Base-by-base conservation (phyloP, 2,329 filamentous ascomycete genomes). In the Ophiostoma triangulosporum region DNA sequence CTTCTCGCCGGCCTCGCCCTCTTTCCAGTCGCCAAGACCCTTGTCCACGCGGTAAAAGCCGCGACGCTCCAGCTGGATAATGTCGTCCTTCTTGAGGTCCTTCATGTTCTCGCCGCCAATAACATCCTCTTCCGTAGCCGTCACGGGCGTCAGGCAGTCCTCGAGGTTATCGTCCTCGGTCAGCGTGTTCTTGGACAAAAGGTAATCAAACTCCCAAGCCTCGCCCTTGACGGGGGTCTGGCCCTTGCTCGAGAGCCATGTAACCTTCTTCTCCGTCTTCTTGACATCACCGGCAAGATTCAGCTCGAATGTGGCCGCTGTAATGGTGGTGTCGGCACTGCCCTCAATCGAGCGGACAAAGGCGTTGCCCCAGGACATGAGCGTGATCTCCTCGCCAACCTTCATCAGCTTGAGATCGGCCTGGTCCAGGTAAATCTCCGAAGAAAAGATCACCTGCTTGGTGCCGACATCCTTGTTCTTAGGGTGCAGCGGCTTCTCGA, bases 311-410 rank as follows among this genome's bases (percentile, higher is more conserved):
- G 86, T 84, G 36, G 95, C 75, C 33, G 71, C 73, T 12, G 81
- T 84, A 62, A 95, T 81, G 48, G 73, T 68, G 29, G 71, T 68
- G 22, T 68, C 66, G 26, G 70, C 67, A 26, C 68, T 66, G 17
- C 70, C 67, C 48, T 78, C 73, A 57, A 88, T 80, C 56, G 81
- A 80, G 53, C 82, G 79, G 24, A 93, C 85, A 60, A 89, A 79
- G 12, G 86, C 88, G 63, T 95, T 94, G 61, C 91, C 93, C 91
- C 91, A 97, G 67, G 86, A 86, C 91, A 96, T 96, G 40, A 96
- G 76, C 0, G 91, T 96, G 62, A 97, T 87, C 68, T 96, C 90
- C 72, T 97, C 91, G 64, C 84, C 83, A 56, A 84, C 76, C 62
- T 81, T 84, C 70, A 96, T 94, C 26, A 77, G 78, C 66, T 84